These are phyloP conservation scores for Suillus subaureus DNA, from an alignment of 768 basidiomycete genomes.

Conservation along the genomic window DNA sequence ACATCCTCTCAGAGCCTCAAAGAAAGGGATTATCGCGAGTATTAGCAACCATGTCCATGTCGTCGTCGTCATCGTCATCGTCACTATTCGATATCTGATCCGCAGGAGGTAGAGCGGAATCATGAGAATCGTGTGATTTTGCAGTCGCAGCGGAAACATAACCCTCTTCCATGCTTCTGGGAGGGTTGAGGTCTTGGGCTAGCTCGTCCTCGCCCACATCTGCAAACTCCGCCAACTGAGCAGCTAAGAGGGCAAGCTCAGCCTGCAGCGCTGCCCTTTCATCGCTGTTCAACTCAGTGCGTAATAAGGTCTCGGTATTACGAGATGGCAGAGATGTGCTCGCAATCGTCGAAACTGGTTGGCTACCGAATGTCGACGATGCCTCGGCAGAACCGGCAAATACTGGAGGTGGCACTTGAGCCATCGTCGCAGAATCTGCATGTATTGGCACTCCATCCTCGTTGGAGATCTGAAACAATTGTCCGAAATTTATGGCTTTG, in stretches of 20 bases:
- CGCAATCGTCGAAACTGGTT: conserved; percentile 4
- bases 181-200: conserved; percentile 27
- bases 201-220: conserved; percentile 39
- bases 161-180: neutral
- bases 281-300: conserved; percentile 38
- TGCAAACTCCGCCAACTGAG: conserved; percentile 70
- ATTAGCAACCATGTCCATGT: conserved; percentile 28
- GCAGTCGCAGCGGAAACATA: neutral
- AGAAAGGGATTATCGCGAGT: neutral
- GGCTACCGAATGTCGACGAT: conserved; percentile 8
- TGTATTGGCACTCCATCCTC: conserved; percentile 23
- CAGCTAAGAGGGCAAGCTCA: conserved; percentile 70
- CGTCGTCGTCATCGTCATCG: conserved; percentile 18
- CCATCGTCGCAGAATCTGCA: neutral
- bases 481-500: conserved; percentile 74
- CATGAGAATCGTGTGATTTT: neutral
- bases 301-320: conserved; percentile 8
- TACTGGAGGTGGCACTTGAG: conserved; percentile 3
- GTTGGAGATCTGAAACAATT: conserved; percentile 44
- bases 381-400: conserved; percentile 1
- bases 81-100: conserved; percentile 4
- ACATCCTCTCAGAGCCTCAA: neutral
- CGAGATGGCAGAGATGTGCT: conserved; percentile 9
- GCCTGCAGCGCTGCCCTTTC: conserved; percentile 72
- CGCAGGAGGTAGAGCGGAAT: neutral